Evolutionary conservation across 208 protist species (phyloP), one percentile per base, ranked within the genome.

Genomic region (Trypanosoma scelopori): DNA sequence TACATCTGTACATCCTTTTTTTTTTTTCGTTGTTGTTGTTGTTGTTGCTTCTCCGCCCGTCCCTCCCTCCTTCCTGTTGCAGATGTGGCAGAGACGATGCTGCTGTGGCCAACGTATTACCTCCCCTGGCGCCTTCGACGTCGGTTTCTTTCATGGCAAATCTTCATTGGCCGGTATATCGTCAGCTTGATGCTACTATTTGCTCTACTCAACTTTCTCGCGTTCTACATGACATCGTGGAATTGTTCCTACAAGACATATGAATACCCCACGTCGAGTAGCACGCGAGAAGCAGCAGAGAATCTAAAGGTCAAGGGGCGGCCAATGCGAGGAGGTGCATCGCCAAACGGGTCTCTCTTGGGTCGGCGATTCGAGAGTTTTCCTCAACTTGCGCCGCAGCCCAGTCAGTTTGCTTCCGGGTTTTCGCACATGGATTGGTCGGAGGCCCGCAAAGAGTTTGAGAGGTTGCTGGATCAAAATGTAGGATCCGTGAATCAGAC

Each of bases 391-490:
- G 6, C 56, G 22, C 51, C 59, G 23, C 30, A 50, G 20, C 25
- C 32, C 3, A 72, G 66, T 43, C 0, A 39, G 9, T 72, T 72
- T 58, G 46, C 53, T 28, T 46, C 23, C 3, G 66, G 66, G 28
- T 74, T 74, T 35, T 43, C 30, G 9, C 4, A 39, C 15, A 32
- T 55, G n/a, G 51, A 1, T 1, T 69, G 23, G 41, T 22, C 6
- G 5, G 16, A 4, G 12, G 69, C 48, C 0, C 22, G 42, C 2
- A n/a, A 43, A 12, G 0, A 46, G 18, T 62, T 62, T 25, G 45
- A 28, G 1, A 13, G 18, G 13, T 23, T 69, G 5, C 13, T 74
- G 49, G 5, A 56, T 1, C 37, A 63, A 27, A 13, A 5, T 51
- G 45, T 55, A 0, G 66, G 23, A 47, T 0, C 7, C 7, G 35